Conservation (phyloP, 352 stramenopile species). For the Phytopythium oedochilum region DNA sequence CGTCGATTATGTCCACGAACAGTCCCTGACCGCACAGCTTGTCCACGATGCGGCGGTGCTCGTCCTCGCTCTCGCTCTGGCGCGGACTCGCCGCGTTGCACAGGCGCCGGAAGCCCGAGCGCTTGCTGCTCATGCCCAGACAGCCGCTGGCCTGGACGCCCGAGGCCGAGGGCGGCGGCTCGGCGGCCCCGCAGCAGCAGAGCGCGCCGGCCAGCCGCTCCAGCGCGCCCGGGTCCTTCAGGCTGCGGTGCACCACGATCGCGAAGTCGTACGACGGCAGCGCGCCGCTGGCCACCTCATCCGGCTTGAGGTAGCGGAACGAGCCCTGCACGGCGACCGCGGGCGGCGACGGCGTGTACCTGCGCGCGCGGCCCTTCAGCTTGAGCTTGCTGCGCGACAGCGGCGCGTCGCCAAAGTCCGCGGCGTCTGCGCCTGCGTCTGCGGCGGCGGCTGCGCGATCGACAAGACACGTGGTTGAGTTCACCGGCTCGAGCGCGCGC, state of each 20-base stretch:
- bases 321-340: constrained; percentile 25
- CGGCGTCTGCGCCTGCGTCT: constrained; percentile 7
- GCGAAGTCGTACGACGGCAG: constrained; percentile 74
- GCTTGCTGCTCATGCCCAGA: constrained; percentile 21
- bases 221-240: constrained; percentile 34
- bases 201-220: constrained; percentile 18
- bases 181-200: constrained; percentile 30
- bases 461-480: constrained; percentile 64
- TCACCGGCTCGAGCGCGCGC: constrained; percentile 15
- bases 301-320: constrained; percentile 80
- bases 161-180: neutral
- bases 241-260: constrained; percentile 70
- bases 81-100: constrained; percentile 48
- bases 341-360: constrained; percentile 24
- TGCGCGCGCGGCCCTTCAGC: constrained; percentile 6
- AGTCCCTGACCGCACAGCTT: constrained; percentile 69
- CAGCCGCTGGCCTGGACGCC: neutral
- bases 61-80: constrained; percentile 66
- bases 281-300: constrained; percentile 61
- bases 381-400: constrained; percentile 5
- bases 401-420: neutral
- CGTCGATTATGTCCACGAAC: constrained; percentile 81
- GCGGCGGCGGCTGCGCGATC: constrained; percentile 21
- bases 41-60: constrained; percentile 76
- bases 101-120: constrained; percentile 57